These are phyloP conservation scores for Cinnamomum micranthum DNA, from an alignment of 164 flowering plant species.

Conservation along the genomic window DNA sequence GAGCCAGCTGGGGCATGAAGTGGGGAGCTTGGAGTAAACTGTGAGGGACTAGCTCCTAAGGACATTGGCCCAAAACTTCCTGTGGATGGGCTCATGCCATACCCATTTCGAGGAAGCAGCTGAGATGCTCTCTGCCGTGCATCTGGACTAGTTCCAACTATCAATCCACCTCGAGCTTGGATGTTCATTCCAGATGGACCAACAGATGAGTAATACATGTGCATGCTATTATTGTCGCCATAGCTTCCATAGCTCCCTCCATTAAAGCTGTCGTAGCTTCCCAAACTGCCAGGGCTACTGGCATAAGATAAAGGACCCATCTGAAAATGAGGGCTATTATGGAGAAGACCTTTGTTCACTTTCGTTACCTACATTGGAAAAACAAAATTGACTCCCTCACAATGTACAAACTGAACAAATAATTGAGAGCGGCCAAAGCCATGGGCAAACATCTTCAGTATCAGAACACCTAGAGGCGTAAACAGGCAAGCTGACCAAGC, in stretches of 20 bases:
- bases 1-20: constrained; percentile 67
- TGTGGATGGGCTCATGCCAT: constrained; percentile 78
- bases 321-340: constrained; percentile 62
- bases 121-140: constrained; percentile 54
- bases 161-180: constrained; percentile 53
- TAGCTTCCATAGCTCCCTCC: constrained; percentile 95
- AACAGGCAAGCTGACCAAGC: too few relatives aligned
- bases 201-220: constrained; percentile 77
- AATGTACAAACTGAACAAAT: background rate
- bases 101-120: constrained; percentile 63
- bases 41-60: constrained; percentile 93
- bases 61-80: constrained; percentile 65
- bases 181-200: constrained; percentile 73
- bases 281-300: constrained; percentile 88
- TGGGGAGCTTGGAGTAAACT: constrained; percentile 74
- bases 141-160: constrained; percentile 86
- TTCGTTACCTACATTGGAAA: constrained; percentile 48
- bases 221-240: constrained; percentile 60
- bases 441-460: background rate
- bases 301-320: constrained; percentile 54
- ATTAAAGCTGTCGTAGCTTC: constrained; percentile 88
- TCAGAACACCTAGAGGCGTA: background rate
- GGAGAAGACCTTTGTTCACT: constrained; percentile 36
- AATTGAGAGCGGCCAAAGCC: background rate
- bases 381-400: background rate